Conservation (phyloP, 352 stramenopile species). For the Thalassiosira mediterranea region DNA sequence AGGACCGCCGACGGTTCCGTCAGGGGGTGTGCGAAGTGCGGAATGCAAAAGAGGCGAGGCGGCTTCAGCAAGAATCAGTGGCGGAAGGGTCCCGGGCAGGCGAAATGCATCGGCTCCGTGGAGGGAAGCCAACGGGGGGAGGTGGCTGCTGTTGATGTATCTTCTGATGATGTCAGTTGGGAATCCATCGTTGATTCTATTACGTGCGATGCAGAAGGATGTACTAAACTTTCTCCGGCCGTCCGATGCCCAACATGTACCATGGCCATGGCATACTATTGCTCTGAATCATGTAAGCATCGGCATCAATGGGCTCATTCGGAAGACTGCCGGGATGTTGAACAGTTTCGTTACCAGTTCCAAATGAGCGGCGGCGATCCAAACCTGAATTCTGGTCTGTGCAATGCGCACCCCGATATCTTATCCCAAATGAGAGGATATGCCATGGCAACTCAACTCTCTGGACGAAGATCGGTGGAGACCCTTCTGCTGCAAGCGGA, state of each 20-base stretch:
- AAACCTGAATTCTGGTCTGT: slow-evolving; percentile 3
- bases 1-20: slow-evolving; percentile 4
- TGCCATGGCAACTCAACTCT: slow-evolving; percentile 26
- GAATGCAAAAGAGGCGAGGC: slow-evolving; percentile 14
- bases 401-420: neutral
- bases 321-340: slow-evolving; percentile 12
- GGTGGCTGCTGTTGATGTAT: neutral
- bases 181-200: slow-evolving; percentile 15
- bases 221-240: neutral
- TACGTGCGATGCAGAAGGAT: slow-evolving; percentile 23
- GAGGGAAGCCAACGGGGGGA: neutral
- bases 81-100: slow-evolving; percentile 18
- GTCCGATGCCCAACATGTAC: slow-evolving; percentile 8
- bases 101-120: slow-evolving; percentile 12
- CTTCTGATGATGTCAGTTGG: slow-evolving; percentile 5
- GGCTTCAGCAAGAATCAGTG: slow-evolving; percentile 35
- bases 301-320: slow-evolving; percentile 4
- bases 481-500: slow-evolving; percentile 10
- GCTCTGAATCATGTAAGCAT: slow-evolving; percentile 12
- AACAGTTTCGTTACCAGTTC: neutral
- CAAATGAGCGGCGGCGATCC: slow-evolving; percentile 3
- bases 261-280: slow-evolving; percentile 21
- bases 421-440: slow-evolving; percentile 1
- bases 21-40: slow-evolving; percentile 13
- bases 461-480: slow-evolving; percentile 7